Base-by-base conservation (phyloP, 164 flowering plant genomes). In the Malania oleifera region DNA sequence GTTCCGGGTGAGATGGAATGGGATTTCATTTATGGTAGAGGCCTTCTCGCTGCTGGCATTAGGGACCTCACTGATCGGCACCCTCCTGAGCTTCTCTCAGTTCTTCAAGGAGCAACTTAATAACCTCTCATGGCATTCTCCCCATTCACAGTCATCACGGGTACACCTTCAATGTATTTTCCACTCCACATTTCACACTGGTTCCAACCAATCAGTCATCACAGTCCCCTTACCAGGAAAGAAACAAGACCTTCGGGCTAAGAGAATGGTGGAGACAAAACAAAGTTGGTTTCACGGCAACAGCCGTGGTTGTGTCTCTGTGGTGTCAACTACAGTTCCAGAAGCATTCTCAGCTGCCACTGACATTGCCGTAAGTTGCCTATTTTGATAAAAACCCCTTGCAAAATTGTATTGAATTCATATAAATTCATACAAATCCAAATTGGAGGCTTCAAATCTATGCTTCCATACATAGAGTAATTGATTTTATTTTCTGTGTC, bases 31-130 rank as follows among this genome's bases (percentile, higher is more conserved):
- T 24, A 81, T 82, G 89, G 89, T 86, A 4, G 82, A 82, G 66
- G 79, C 79, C 15, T 88, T 85, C 72, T 79, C 91, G 23, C 84
- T 88, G 65, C 66, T 83, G 41, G 93, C 91, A 18, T 76, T 88
- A 19, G 96, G 89, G 59, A 89, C 96, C 31, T 89, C 93, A n/a
- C 54, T 81, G 2, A 75, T 84, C 10, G 89, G 89, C 18, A 86
- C 89, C 12, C 74, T 84, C 17, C 66, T 86, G 6, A 69, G 80
- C 26, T 86, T 89, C 73, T 84, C 86, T 2, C 66, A 77, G 72
- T 89, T 86, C 68, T 77, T 78, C 68, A 59, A 78, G 57, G 93
- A 89, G 68, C 89, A 89, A 67, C 81, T 89, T 23, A 70, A 54
- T 29, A 59, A 63, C 18, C 46, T 72, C 12, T 37, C 67, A 1